Percentiles rank a stretch among this genome's conserved stretches.
phyloP scores from a whole-genome alignment of 805 yeast genomes.

The Teunomyces aglyptinius region DNA sequence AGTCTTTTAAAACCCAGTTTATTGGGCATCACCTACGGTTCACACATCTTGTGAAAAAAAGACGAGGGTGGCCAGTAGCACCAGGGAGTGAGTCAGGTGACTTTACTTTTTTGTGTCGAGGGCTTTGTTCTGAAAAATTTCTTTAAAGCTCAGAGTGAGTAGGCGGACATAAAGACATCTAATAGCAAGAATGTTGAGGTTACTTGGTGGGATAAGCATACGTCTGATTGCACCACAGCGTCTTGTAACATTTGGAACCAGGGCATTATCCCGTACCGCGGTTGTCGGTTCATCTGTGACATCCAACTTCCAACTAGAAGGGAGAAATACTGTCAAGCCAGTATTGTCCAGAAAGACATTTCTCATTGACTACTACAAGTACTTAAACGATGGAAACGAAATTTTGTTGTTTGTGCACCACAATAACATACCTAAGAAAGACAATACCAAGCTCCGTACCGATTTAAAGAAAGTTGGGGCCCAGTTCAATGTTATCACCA shows the following conservation, averaged over 20 bases:
- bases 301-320: conserved; percentile 7
- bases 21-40: neutral
- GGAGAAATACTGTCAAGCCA: conserved; percentile 57
- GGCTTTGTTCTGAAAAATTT: neutral
- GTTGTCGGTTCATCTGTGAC: neutral
- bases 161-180: neutral
- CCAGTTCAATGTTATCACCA: conserved; percentile 63
- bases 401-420: conserved; percentile 81
- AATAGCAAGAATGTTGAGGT: neutral
- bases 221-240: neutral
- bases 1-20: neutral
- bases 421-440: conserved; percentile 71
- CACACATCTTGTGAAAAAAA: neutral
- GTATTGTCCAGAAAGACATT: conserved; percentile 79
- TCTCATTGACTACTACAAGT: conserved; percentile 74
- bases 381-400: conserved; percentile 63
- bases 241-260: conserved; percentile 2
- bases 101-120: neutral
- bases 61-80: neutral
- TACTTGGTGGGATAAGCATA: conserved; percentile 2
- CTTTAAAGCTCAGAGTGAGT: neutral
- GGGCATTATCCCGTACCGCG: conserved; percentile 5
- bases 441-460: conserved; percentile 60
- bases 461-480: conserved; percentile 69
- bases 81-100: neutral